Conservation (phyloP, 2,329 filamentous ascomycete species). For the Fusarium albosuccineum region DNA sequence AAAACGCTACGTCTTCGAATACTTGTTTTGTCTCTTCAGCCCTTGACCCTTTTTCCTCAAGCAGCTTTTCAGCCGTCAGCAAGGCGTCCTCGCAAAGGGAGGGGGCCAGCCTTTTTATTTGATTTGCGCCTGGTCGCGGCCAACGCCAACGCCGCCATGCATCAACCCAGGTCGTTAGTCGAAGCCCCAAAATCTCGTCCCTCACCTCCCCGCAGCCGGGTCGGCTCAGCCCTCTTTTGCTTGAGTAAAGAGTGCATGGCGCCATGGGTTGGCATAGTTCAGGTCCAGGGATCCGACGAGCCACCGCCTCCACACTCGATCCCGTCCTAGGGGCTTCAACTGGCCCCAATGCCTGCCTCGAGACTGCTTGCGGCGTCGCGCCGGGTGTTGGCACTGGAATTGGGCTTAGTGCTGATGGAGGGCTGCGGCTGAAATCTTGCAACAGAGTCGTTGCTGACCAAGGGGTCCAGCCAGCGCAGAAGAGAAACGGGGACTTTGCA, state of each 20-base stretch:
- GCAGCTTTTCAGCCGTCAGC: constrained; percentile 16
- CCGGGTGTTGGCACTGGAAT: constrained; percentile 37
- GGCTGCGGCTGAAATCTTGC: constrained; percentile 44
- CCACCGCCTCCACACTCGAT: constrained; percentile 41
- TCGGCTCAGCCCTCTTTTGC: constrained; percentile 41
- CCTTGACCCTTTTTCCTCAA: constrained; percentile 3
- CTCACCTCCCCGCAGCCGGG: constrained; percentile 36
- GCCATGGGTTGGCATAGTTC: constrained; percentile 31
- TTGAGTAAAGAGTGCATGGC: constrained; percentile 37
- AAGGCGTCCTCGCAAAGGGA: constrained; percentile 3
- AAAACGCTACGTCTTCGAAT: constrained; percentile 24
- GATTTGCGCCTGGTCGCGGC: constrained; percentile 13
- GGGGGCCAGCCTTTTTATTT: constrained; percentile 38
- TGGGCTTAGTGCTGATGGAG: constrained; percentile 45
- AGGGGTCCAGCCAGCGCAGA: constrained; percentile 24
- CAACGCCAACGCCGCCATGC: constrained; percentile 22
- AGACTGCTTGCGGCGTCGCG: constrained; percentile 25
- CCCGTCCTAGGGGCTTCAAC: constrained; percentile 12
- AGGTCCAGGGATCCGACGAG: constrained; percentile 38
- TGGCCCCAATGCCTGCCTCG: constrained; percentile 18
- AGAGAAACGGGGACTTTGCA: constrained; percentile 20
- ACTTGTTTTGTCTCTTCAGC: background rate
- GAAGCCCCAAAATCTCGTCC: constrained; percentile 20
- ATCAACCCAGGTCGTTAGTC: constrained; percentile 18
- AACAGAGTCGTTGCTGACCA: constrained; percentile 31